A percentile compares a stretch with the other conserved stretches of the same genome.
Conservation (phyloP, 2,329 filamentous ascomycete genomes). For the Alternaria solani region DNA sequence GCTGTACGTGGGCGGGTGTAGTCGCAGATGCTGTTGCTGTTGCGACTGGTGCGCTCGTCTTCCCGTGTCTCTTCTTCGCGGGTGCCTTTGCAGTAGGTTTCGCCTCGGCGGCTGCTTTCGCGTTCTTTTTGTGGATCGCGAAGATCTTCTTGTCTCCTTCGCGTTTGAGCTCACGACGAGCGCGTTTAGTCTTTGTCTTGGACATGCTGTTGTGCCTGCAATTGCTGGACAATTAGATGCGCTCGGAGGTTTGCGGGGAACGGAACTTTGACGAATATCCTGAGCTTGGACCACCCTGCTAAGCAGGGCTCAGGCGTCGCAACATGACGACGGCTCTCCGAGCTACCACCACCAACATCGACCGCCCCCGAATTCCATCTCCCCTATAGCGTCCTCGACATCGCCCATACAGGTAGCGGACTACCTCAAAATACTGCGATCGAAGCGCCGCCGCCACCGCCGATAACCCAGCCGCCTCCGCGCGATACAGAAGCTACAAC, state of each 20-base stretch:
- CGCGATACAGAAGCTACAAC: slow-evolving; percentile 15
- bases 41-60: slow-evolving; percentile 10
- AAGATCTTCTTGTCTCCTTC: slow-evolving; percentile 41
- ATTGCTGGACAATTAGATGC: slow-evolving; percentile 7
- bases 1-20: slow-evolving; percentile 14
- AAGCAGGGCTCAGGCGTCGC: slow-evolving; percentile 14
- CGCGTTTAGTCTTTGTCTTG: slow-evolving; percentile 46
- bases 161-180: slow-evolving; percentile 45
- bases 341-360: slow-evolving; percentile 15
- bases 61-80: slow-evolving; percentile 25
- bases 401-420: background rate
- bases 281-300: slow-evolving; percentile 33
- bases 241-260: slow-evolving; percentile 35
- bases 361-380: background rate
- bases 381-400: background rate
- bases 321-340: slow-evolving; percentile 21
- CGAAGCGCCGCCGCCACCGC: slow-evolving; percentile 19
- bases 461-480: slow-evolving; percentile 24
- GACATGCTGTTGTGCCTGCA: slow-evolving; percentile 33
- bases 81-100: slow-evolving; percentile 19
- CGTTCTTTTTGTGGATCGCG: slow-evolving; percentile 34
- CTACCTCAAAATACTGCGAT: background rate
- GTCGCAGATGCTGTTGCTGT: slow-evolving; percentile 16
- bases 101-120: slow-evolving; percentile 24
- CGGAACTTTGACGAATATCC: slow-evolving; percentile 15